phyloP scores from a whole-genome alignment of 169 alveolate genomes.

The Fabrea salina region DNA sequence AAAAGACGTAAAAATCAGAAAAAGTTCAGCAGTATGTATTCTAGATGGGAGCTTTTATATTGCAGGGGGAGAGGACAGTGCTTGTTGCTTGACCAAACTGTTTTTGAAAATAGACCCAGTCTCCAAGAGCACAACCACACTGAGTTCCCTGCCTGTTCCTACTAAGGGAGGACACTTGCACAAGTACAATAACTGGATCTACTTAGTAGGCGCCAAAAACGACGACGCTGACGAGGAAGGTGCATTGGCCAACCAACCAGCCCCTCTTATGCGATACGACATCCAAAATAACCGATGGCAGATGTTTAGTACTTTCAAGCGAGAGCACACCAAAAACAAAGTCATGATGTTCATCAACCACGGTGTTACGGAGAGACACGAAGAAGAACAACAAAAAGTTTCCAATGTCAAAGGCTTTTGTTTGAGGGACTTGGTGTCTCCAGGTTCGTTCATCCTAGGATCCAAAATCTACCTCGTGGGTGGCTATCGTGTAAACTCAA shows the following conservation, averaged over 20 bases:
- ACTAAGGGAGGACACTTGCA: neutral
- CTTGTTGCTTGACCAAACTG: neutral
- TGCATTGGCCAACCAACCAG: neutral
- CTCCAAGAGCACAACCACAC: neutral
- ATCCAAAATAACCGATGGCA: neutral
- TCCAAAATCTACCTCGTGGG: neutral
- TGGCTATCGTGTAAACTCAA: neutral
- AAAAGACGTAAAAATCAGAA: neutral
- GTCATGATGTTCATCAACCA: neutral
- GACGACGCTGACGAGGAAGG: neutral
- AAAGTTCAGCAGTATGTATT: neutral
- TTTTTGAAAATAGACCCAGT: neutral
- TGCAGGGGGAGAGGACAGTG: neutral
- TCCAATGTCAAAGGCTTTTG: neutral
- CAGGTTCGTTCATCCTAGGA: neutral
- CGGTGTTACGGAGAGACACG: neutral
- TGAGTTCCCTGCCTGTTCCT: neutral
- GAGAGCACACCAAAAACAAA: neutral
- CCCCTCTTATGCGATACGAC: neutral
- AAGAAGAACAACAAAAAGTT: neutral
- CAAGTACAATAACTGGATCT: neutral
- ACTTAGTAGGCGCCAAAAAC: neutral
- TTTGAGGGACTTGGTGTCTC: neutral
- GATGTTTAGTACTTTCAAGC: neutral
- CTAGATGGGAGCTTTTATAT: neutral